Conservation (phyloP, 306 rosid genomes). For the Vigna hirtella region DNA sequence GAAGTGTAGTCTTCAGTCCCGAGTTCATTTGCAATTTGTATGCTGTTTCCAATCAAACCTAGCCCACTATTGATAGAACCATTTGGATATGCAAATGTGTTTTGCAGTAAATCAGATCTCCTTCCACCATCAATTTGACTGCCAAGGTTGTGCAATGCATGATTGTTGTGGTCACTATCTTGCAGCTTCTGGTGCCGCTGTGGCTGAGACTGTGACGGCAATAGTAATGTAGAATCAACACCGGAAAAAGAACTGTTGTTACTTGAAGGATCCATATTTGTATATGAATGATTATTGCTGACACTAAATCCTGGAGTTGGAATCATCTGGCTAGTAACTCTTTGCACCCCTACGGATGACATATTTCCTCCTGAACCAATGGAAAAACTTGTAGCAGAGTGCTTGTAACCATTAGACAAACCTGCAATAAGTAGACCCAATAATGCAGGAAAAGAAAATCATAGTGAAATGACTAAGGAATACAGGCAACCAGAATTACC, state of each 20-base stretch:
- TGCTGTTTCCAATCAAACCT: constrained; percentile 80
- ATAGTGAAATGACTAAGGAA: constrained; percentile 26
- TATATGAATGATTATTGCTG: constrained; percentile 64
- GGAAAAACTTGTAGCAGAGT: constrained; percentile 76
- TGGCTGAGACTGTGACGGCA: constrained; percentile 68
- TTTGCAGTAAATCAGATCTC: constrained; percentile 78
- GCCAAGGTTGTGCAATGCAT: constrained; percentile 72
- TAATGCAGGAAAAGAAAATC: constrained; percentile 42
- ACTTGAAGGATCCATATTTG: constrained; percentile 69
- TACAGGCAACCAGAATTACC: constrained; percentile 54
- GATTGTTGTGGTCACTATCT: constrained; percentile 73
- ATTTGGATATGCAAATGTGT: constrained; percentile 80
- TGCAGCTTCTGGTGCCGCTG: constrained; percentile 78
- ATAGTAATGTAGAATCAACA: constrained; percentile 62
- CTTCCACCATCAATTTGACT: constrained; percentile 81
- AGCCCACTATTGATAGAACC: constrained; percentile 71
- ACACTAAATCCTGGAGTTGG: constrained; percentile 92
- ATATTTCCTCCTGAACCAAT: constrained; percentile 74
- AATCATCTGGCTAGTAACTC: constrained; percentile 91
- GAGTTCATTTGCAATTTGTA: constrained; percentile 66
- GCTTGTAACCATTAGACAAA: constrained; percentile 85
- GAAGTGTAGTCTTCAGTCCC: constrained; percentile 69
- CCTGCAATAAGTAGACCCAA: constrained; percentile 61
- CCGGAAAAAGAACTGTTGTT: constrained; percentile 69
- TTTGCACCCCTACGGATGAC: constrained; percentile 71